Percentiles rank a stretch among this genome's conserved stretches.
These are phyloP conservation scores for Lipomyces starkeyi DNA, from an alignment of 805 yeast species.

Conservation along the genomic window DNA sequence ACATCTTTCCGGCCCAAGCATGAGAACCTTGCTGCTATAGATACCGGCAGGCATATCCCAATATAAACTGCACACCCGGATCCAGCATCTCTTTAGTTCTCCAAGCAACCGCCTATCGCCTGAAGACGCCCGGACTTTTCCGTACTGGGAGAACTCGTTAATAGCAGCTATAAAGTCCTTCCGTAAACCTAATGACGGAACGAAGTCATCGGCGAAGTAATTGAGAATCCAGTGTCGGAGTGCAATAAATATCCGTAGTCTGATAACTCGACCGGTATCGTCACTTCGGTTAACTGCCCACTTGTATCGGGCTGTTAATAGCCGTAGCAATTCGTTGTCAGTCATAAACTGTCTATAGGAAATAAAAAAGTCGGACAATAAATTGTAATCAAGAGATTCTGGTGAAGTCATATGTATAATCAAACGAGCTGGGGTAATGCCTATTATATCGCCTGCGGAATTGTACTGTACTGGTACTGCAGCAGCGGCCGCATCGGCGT, in stretches of 20 bases:
- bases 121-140: constrained; percentile 39
- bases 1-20: constrained; percentile 18
- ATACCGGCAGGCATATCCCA: constrained; percentile 42
- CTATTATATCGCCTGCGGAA: constrained; percentile 30
- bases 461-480: constrained; percentile 21
- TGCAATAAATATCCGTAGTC: constrained; percentile 83
- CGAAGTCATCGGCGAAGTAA: constrained; percentile 85
- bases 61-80: constrained; percentile 46
- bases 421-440: constrained; percentile 44
- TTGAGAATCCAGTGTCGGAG: constrained; percentile 89
- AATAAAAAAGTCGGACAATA: constrained; percentile 83
- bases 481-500: constrained; percentile 28
- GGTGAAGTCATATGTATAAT: constrained; percentile 63
- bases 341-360: constrained; percentile 76
- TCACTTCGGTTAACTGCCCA: constrained; percentile 65
- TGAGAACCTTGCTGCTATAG: constrained; percentile 18
- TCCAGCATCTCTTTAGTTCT: constrained; percentile 60
- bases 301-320: constrained; percentile 66
- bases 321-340: constrained; percentile 61
- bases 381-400: constrained; percentile 72
- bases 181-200: constrained; percentile 58
- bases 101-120: constrained; percentile 48
- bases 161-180: constrained; percentile 48
- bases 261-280: constrained; percentile 66
- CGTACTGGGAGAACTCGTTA: constrained; percentile 46